Percentiles rank a stretch among this genome's conserved stretches.
These are phyloP conservation scores for Pseudomassariella vexata DNA, from an alignment of 2,329 filamentous ascomycete genomes.

Conservation along the genomic window DNA sequence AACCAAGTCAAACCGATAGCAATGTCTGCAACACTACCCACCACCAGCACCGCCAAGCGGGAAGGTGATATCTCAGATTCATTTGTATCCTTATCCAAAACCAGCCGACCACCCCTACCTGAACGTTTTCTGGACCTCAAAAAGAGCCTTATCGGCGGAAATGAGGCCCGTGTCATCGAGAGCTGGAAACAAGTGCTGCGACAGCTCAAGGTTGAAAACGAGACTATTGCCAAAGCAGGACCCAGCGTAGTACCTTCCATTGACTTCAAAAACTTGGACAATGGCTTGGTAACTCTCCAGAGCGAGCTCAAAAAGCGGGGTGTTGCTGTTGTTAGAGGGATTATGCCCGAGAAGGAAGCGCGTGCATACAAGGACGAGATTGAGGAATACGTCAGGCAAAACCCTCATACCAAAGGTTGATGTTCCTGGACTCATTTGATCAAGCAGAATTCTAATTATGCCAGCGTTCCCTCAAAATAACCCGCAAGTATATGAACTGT, in stretches of 20 bases:
- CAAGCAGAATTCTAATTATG: constrained; percentile 9
- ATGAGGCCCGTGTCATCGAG: constrained; percentile 38
- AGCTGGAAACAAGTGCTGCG: constrained; percentile 45
- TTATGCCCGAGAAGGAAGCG: constrained; percentile 58
- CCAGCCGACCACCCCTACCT: constrained; percentile 39
- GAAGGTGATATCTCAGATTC: constrained; percentile 59
- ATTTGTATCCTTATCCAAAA: constrained; percentile 53
- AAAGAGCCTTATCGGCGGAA: constrained; percentile 40
- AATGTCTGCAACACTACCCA: constrained; percentile 9
- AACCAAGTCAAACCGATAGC: constrained; percentile 1
- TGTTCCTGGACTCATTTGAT: constrained; percentile 4
- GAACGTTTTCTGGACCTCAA: constrained; percentile 53
- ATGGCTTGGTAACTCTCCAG: constrained; percentile 26
- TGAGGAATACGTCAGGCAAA: constrained; percentile 59
- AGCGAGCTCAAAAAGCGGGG: constrained; percentile 56
- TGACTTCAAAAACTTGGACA: constrained; percentile 38
- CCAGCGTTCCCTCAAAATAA: constrained; percentile 59
- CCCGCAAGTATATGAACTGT: constrained; percentile 69
- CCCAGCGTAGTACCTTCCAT: constrained; percentile 47
- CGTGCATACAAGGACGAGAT: constrained; percentile 59
- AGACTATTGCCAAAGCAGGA: constrained; percentile 36
- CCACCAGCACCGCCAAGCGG: constrained; percentile 31
- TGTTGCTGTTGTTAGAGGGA: constrained; percentile 58
- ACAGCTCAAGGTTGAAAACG: constrained; percentile 40
- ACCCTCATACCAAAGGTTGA: constrained; percentile 53